Conservation (phyloP, 768 basidiomycete genomes). For the Hemileccinum impolitum region DNA sequence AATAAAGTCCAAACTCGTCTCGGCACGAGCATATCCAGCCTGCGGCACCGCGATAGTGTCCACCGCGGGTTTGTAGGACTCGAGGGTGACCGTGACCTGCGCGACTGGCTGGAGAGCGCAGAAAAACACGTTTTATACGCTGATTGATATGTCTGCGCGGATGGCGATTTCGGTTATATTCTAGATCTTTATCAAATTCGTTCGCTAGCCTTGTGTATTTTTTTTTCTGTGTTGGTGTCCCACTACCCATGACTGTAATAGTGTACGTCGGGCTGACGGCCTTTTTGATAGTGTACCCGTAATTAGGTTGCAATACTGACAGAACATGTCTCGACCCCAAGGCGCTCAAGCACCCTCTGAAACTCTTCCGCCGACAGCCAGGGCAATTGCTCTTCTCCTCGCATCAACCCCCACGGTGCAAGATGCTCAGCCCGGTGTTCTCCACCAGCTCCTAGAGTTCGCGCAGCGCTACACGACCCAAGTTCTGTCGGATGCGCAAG, state of each 20-base stretch:
- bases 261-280: not conserved
- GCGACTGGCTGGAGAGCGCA: conserved; percentile 71
- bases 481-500: conserved; percentile 78
- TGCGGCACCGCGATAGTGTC: conserved; percentile 75
- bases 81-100: conserved; percentile 59
- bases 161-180: conserved; percentile 24
- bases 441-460: conserved; percentile 86
- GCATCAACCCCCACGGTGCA: conserved; percentile 82
- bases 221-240: not conserved
- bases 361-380: conserved; percentile 79
- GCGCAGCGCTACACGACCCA: conserved; percentile 81
- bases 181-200: conserved; percentile 26
- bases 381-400: conserved; percentile 78
- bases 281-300: not conserved
- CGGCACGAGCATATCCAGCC: conserved; percentile 62
- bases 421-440: conserved; percentile 81
- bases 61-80: conserved; percentile 64
- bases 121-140: conserved; percentile 85
- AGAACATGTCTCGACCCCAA: conserved; percentile 40
- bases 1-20: conserved; percentile 88
- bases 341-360: conserved; percentile 41
- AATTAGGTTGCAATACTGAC: conserved; percentile 1
- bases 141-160: conserved; percentile 40
- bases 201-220: conserved; percentile 12
- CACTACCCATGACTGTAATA: conserved; percentile 9